Percentiles rank a stretch among this genome's conserved stretches.
phyloP scores from a whole-genome alignment of 23 red algal species.

The Gracilariopsis chorda region DNA sequence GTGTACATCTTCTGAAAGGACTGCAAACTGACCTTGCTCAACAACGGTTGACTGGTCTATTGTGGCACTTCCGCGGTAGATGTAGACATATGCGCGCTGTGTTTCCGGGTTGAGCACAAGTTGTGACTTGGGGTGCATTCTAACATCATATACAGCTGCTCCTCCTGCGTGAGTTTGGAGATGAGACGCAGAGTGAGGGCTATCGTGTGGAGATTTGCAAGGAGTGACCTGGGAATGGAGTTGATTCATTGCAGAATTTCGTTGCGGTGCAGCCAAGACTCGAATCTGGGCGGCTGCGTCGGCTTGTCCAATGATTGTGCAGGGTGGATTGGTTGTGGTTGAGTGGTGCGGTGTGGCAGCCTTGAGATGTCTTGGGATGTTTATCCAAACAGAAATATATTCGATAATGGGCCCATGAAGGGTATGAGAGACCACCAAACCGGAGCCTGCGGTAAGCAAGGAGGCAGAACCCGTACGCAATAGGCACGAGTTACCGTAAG shows the following conservation, averaged over 20 bases:
- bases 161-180: constrained; percentile 40
- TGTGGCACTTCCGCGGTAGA: constrained; percentile 39
- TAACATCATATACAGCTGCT: constrained; percentile 45
- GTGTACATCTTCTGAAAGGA: constrained; percentile 1
- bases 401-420: constrained; percentile 26
- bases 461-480: constrained; percentile 7
- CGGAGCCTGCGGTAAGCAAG: constrained; percentile 35
- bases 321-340: not conserved
- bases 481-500: not conserved
- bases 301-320: constrained; percentile 6
- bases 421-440: constrained; percentile 37
- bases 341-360: not conserved
- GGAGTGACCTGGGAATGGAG: not conserved
- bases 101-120: constrained; percentile 48
- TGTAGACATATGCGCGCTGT: constrained; percentile 21
- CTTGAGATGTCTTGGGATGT: constrained; percentile 25
- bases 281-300: constrained; percentile 25
- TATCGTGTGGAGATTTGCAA: not conserved
- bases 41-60: constrained; percentile 18
- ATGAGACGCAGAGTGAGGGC: not conserved
- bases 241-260: not conserved
- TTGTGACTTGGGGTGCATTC: constrained; percentile 51
- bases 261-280: constrained; percentile 26
- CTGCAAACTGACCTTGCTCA: constrained; percentile 34
- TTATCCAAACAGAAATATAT: constrained; percentile 57